Base-by-base conservation (phyloP, 1,139 yeast genomes). In the Nadsonia commutata region DNA sequence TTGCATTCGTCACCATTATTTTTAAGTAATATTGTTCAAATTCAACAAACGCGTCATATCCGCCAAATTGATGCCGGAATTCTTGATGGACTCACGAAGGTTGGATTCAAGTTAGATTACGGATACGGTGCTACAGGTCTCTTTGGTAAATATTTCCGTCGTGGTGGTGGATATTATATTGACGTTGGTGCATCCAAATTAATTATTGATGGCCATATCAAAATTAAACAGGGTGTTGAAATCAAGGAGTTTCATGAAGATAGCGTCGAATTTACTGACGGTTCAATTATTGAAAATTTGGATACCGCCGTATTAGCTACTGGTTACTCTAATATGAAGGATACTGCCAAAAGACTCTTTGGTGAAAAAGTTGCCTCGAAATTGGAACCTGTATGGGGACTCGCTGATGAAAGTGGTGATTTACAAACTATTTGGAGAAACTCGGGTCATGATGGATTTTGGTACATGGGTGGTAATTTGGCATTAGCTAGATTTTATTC, bases 151-250 rank as follows among this genome's bases (percentile, higher is more conserved):
- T 65, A 64, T 49, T 56, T 56, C 47, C 57, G 68, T 42, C 59
- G 66, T 48, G 71, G 70, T n/a, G 69, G 71, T 2, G 71, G 71
- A 31, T 67, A 66, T 50, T 67, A 67, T 51, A 63, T 67, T 42
- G 71, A 67, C 47, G 69, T 65, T 40, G 71, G 71, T 5, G 63
- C 67, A 43, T 63, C 69, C 37, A 57, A 59, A 43, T 52, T 64
- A 45, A 64, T 67, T 43, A 55, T 56, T 21, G 63, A 65, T n/a
- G 67, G 65, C 18, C 59, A 59, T 45, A 60, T 67, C 44, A 52
- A 56, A 23, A 54, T 67, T 43, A 27, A 27, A 13, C 58, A 63
- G 47, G 63, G 59, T 42, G 67, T 67, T 8, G 50, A 45, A 20
- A 57, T 67, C 39, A 55, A 58, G 39, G 48, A 52, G 40, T 63